Percentiles rank a stretch among this genome's conserved stretches.
These are phyloP conservation scores for Mesembryanthemum crystallinum DNA, from an alignment of 148 eudicot species.

Conservation along the genomic window DNA sequence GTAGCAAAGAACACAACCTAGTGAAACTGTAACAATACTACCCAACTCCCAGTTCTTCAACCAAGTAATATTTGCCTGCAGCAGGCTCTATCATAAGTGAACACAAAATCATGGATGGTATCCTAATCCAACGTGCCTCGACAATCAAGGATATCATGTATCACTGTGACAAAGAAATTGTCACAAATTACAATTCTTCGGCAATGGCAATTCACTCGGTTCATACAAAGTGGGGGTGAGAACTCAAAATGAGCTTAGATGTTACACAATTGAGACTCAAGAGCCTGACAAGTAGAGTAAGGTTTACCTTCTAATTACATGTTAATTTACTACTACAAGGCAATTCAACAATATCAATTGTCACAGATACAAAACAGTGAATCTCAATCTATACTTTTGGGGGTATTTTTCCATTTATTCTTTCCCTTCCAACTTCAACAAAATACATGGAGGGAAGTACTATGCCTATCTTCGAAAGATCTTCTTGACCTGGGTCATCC, in stretches of 20 bases:
- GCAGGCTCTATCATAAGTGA: too few species aligned
- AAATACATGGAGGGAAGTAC: neutral
- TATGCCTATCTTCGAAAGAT: constrained; percentile 30
- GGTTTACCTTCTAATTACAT: neutral
- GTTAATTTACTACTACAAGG: constrained; percentile 21
- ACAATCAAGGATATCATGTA: neutral
- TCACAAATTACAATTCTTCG: neutral
- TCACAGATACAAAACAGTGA: constrained; percentile 12
- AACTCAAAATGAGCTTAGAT: neutral
- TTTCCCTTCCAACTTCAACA: constrained; percentile 5
- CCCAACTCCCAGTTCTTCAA: too few species aligned
- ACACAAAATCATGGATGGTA: neutral
- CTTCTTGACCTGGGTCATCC: constrained; percentile 54
- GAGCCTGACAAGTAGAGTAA: neutral
- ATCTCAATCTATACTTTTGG: neutral
- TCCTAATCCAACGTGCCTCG: neutral
- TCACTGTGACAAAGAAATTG: neutral
- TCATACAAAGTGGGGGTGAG: neutral
- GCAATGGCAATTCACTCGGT: neutral
- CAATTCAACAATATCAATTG: neutral
- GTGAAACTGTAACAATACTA: too few species aligned
- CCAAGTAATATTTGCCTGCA: too few species aligned
- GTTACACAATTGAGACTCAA: neutral
- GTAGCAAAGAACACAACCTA: too few species aligned
- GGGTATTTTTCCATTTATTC: neutral